phyloP scores from a whole-genome alignment of 192 early-diverging fungal species.

The Backusella liffmaniae region DNA sequence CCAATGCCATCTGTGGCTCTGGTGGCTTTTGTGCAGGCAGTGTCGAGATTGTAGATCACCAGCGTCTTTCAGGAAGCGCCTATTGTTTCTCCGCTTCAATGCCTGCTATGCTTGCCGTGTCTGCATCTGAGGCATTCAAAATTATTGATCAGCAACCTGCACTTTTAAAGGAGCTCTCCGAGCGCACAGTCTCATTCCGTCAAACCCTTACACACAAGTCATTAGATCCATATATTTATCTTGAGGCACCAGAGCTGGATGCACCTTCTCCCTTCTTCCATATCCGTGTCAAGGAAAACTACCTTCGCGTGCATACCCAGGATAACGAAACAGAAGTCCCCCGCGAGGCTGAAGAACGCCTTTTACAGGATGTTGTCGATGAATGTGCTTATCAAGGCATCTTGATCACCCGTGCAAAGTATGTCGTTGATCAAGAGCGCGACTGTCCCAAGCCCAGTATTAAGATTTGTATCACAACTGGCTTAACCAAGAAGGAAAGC shows the following conservation, averaged over 20 bases:
- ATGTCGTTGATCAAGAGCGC: slow-evolving; percentile 80
- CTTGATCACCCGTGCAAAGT: slow-evolving; percentile 84
- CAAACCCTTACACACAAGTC: slow-evolving; percentile 20
- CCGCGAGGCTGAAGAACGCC: slow-evolving; percentile 70
- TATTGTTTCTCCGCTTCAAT: slow-evolving; percentile 96
- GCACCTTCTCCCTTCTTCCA: slow-evolving; percentile 70
- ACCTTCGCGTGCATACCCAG: slow-evolving; percentile 13
- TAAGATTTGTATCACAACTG: slow-evolving; percentile 73
- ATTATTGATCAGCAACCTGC: slow-evolving; percentile 51
- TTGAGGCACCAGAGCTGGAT: slow-evolving; percentile 6
- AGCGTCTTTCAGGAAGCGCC: slow-evolving; percentile 84
- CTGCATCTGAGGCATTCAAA: slow-evolving; percentile 81
- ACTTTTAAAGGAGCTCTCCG: slow-evolving; percentile 52
- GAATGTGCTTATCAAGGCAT: slow-evolving; percentile 77
- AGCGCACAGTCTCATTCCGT: slow-evolving; percentile 66
- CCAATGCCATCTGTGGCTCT: slow-evolving; percentile 72
- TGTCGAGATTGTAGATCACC: slow-evolving; percentile 86
- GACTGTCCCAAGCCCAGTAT: slow-evolving; percentile 76
- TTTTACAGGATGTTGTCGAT: slow-evolving; percentile 83
- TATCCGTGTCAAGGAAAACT: slow-evolving; percentile 57
- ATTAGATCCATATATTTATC: slow-evolving; percentile 22
- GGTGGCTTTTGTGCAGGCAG: slow-evolving; percentile 94
- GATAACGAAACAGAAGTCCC: slow-evolving; percentile 24
- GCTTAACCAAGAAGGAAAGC: slow-evolving; percentile 77
- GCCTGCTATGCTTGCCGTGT: slow-evolving; percentile 88